Conservation (phyloP, 208 protist species). For the Trypanosoma brucei region DNA sequence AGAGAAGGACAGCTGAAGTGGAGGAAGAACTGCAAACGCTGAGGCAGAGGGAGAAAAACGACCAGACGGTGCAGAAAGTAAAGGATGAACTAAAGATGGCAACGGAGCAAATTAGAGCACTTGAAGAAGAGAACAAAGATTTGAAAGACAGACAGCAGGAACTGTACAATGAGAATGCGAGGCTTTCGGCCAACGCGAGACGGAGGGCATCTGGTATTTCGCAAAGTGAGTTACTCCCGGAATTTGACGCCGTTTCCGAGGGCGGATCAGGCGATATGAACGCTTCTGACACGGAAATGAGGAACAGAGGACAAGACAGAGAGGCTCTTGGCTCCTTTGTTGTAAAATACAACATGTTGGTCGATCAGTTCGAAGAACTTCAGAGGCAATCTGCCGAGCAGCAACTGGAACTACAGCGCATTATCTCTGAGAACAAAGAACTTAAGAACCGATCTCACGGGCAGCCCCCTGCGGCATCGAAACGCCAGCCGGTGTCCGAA, state of each 20-base stretch:
- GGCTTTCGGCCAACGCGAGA: neutral
- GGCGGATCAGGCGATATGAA: neutral
- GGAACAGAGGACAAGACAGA: neutral
- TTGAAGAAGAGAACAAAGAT: constrained; percentile 22
- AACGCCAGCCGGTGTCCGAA: constrained; percentile 40
- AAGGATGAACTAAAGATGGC: neutral
- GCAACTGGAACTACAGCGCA: neutral
- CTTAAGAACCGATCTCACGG: neutral
- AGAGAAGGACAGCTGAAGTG: constrained; percentile 1
- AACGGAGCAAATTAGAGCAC: constrained; percentile 17
- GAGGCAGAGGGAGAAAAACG: constrained; percentile 22
- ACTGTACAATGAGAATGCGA: constrained; percentile 19
- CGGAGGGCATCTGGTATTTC: neutral
- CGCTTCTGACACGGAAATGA: neutral
- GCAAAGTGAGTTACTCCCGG: neutral
- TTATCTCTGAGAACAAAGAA: neutral
- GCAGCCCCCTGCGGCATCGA: constrained; percentile 17
- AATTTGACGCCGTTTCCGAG: neutral
- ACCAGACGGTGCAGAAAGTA: constrained; percentile 10
- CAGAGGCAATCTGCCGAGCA: neutral
- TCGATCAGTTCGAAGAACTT: neutral
- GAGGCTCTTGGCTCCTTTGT: neutral
- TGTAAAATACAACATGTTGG: neutral
- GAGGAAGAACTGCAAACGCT: constrained; percentile 16
- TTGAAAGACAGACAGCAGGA: constrained; percentile 24